phyloP scores from a whole-genome alignment of 2,329 filamentous ascomycete species.

The Aspergillus latus region DNA sequence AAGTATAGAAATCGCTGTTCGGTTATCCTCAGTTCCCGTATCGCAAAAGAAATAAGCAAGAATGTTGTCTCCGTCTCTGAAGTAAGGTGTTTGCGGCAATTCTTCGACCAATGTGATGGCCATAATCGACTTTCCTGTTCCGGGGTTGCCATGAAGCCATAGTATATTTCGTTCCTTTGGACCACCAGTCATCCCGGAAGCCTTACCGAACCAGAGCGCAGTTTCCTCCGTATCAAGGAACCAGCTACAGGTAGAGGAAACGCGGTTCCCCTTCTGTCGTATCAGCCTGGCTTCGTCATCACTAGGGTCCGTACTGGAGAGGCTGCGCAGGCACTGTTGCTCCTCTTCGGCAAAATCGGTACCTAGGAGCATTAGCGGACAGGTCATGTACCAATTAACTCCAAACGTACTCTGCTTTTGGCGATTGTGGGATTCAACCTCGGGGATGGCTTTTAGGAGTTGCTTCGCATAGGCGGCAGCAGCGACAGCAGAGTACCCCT shows the following conservation, averaged over 20 bases:
- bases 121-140: slow-evolving; percentile 6
- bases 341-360: background rate
- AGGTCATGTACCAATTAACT: background rate
- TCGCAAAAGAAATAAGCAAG: slow-evolving; percentile 8
- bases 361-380: background rate
- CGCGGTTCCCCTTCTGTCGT: background rate
- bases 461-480: slow-evolving; percentile 1
- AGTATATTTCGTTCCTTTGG: background rate
- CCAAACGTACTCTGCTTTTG: background rate
- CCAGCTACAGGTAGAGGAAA: background rate
- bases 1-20: background rate
- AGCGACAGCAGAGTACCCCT: background rate
- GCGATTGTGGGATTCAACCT: background rate
- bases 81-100: background rate
- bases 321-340: background rate
- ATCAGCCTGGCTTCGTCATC: background rate
- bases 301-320: background rate
- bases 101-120: background rate
- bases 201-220: background rate
- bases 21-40: background rate
- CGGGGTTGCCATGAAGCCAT: slow-evolving; percentile 6
- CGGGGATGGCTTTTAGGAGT: background rate
- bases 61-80: background rate
- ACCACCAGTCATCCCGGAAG: too few relatives aligned
- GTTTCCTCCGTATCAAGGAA: background rate